Evolutionary conservation across 164 flowering plant species (phyloP), one percentile per base, ranked within the genome.

Genomic region (Tinospora cordifolia): DNA sequence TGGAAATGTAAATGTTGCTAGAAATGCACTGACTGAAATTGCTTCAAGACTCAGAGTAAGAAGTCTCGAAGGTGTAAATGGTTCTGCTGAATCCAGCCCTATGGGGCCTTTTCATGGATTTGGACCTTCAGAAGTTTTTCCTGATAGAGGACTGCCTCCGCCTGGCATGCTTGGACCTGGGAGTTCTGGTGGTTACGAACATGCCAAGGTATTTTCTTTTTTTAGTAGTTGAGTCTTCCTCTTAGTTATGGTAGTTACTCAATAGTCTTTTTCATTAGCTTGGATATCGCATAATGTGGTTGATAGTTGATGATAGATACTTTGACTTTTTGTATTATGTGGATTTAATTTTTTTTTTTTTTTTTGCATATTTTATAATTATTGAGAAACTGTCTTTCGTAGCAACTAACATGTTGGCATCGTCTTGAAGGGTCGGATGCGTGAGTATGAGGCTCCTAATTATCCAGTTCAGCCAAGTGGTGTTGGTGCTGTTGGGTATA

Each of bases 21-120:
- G 78, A 79, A 88, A 86, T 80, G 94, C 94, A 49, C 67, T 89
- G 67, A 70, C 76, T 25, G 90, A 89, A 81, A 79, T 89, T 66
- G 81, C 86, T 24, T 83, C 86, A 59, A 84, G 91, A 75, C 84
- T 87, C 12, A 81, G 93, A 76, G 72, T 68, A 40, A 87, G 93
- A 81, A 80, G 78, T 70, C 79, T 87, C 49, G 79, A 86, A 67
- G 84, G 84, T 76, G 78, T 79, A 62, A 77, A 71, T 77, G 66
- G 76, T 76, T 81, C 79, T 70, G 79, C 11, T 24, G 84, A 84
- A 69, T 74, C 80, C 71, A 73, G 75, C 67, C 79, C 82, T 60
- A 47, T 75, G 27, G 79, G 82, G 57, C 81, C 87, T 71, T 70
- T 73, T 44, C 80, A 44, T 8, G 76, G 85, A 67, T 79, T 72